Evolutionary conservation across 2,329 filamentous ascomycete species (phyloP).

Genomic region (Fulvia fulva): DNA sequence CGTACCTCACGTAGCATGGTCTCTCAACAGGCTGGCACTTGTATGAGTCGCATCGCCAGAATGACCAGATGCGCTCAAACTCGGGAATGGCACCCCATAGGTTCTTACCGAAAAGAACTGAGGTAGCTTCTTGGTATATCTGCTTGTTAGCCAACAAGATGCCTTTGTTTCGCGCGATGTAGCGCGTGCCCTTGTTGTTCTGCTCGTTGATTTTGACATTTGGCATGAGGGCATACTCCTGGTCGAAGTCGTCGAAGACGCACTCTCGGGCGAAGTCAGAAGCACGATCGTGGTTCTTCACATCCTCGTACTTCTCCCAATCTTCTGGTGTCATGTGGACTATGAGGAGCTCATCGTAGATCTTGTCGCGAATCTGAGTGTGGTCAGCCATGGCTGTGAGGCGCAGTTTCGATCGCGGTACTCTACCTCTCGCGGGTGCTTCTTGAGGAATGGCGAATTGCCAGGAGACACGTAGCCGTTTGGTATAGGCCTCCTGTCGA

Average conservation of each 20-base stretch:
- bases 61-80: slow-evolving; percentile 4
- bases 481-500: not conserved
- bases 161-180: slow-evolving; percentile 8
- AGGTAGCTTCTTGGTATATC: slow-evolving; percentile 17
- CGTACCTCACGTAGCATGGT: slow-evolving; percentile 7
- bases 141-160: slow-evolving; percentile 23
- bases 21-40: not conserved
- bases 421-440: slow-evolving; percentile 5
- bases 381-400: not conserved
- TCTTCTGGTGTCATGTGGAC: slow-evolving; percentile 1
- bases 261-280: slow-evolving; percentile 4
- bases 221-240: slow-evolving; percentile 10
- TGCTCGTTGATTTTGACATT: not conserved
- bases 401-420: not conserved
- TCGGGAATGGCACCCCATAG: slow-evolving; percentile 9
- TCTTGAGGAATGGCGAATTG: slow-evolving; percentile 5
- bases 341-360: slow-evolving; percentile 17
- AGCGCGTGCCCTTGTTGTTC: not conserved
- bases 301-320: slow-evolving; percentile 1
- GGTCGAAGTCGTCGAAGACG: slow-evolving; percentile 3
- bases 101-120: slow-evolving; percentile 19
- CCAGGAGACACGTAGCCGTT: not conserved
- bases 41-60: slow-evolving; percentile 11
- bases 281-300: not conserved
- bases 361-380: slow-evolving; percentile 8